Percentiles rank a stretch among this genome's conserved stretches.
Conservation (phyloP, 495 filamentous ascomycete species). For the Annulohypoxylon nitens region DNA sequence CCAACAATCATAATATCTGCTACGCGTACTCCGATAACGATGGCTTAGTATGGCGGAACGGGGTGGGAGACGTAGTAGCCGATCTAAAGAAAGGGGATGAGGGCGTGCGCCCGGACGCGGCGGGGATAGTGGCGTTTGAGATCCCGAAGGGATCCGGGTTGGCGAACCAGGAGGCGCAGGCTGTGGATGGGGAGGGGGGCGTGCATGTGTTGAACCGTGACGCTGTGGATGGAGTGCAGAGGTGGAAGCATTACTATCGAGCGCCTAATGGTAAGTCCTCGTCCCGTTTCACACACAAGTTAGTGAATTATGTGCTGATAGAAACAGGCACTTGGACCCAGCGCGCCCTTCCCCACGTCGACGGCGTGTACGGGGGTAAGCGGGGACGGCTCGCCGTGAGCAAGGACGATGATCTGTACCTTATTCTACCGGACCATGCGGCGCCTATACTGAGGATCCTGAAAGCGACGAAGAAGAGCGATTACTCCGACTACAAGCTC, state of each 20-base stretch:
- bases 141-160: constrained; percentile 59
- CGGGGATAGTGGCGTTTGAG: constrained; percentile 56
- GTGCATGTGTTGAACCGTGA: constrained; percentile 65
- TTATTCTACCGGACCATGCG: constrained; percentile 53
- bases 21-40: constrained; percentile 60
- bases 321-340: constrained; percentile 51
- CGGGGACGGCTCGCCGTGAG: constrained; percentile 55
- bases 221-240: constrained; percentile 45
- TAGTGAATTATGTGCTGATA: neutral
- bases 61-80: constrained; percentile 51
- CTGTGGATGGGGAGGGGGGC: constrained; percentile 57
- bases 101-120: constrained; percentile 52
- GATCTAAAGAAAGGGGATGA: constrained; percentile 50
- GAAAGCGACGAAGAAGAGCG: constrained; percentile 45
- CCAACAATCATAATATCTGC: constrained; percentile 63
- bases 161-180: constrained; percentile 64
- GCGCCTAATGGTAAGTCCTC: constrained; percentile 51
- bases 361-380: constrained; percentile 48
- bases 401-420: constrained; percentile 52
- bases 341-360: constrained; percentile 46
- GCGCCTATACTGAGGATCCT: constrained; percentile 49
- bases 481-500: constrained; percentile 50
- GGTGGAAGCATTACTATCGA: constrained; percentile 64
- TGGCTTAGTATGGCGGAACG: constrained; percentile 58
- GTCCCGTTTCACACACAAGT: neutral